Evolutionary conservation across 2,329 filamentous ascomycete species (phyloP), one percentile per base, ranked within the genome.

Genomic region (Exophiala bonariae): DNA sequence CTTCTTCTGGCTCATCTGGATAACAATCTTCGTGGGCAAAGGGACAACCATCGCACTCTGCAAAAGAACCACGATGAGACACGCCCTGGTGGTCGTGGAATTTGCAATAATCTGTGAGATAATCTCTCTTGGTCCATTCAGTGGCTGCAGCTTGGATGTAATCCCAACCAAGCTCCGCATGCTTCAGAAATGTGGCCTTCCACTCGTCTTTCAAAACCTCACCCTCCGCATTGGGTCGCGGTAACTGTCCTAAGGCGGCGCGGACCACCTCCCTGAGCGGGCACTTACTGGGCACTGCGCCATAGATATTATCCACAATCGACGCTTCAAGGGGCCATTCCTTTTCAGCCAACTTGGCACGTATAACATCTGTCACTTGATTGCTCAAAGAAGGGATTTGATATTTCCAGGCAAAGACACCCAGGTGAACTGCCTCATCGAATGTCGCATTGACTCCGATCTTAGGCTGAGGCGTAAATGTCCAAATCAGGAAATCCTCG

Each of bases 401-500:
- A 16, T 53, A 56, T 34, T 47, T 44, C 23, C 26, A 44, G 10
- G 53, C 53, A 14, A 56, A 53, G 14, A 56, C 41, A 4, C 53
- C 53, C 10, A 56, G 41, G 13, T 45, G 28, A 19, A 49, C 47
- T 3, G 47, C 50, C 2, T 56, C 37, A 1, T 43, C 36, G 44
- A 56, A 51, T 19, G 36, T 41, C 22, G 45, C 35, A 5, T 14
- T 10, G 4, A 50, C 41, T 8, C 49, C 44, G 22, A 56, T 38
- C 6, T 44, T 32, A 19, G 53, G 53, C 17, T 35, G 20, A 3
- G 31, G 44, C 10, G 28, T 22, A 22, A 42, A 23, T 7, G 44
- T 50, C 53, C 53, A 56, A 11, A 56, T 41, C 17, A 53, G 41
- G 40, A 56, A 56, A 18, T 56, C 52, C 37, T 47, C 36, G 35